Base-by-base conservation (phyloP, 495 filamentous ascomycete species). In the Massariosphaeria phaeospora region DNA sequence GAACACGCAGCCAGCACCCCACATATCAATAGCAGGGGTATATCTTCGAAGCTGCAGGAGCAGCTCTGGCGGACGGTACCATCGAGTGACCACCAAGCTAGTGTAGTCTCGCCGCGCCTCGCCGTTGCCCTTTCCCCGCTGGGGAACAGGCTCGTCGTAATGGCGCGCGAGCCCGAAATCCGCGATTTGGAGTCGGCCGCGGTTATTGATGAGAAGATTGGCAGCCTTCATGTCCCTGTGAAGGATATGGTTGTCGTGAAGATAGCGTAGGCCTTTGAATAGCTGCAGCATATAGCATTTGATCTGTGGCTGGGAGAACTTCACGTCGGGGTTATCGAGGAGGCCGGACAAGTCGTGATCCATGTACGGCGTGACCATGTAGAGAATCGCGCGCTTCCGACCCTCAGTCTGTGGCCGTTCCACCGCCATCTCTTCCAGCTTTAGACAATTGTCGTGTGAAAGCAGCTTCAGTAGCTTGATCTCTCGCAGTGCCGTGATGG, bases 141-240 rank as follows among this genome's bases (percentile, higher is more conserved):
- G 78, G 11, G 93, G 93, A 30, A 86, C 79, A 0, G 79, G 78
- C 61, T 95, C 93, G 59, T 96, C 89, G 61, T 91, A 99, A 54
- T 95, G 89, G 61, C 93, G 79, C 29, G 93, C 93, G 29, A 99
- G 76, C 40, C 93, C 93, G 62, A 99, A 99, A 73, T 99, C 93
- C 25, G 90, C 93, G 70, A 99, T 97, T 66, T 96, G 90, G 40
- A 99, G 80, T 49, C 95, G 84, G 12, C 93, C 93, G 35, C 80
- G 78, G 67, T 99, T 99, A 70, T 86, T 95, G 69, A 99, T 97
- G 40, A 99, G 80, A 1, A 99, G 78, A 67, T 99, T 99, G 57
- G 93, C 93, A 15, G 93, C 93, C 75, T 98, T 98, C 93, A 98
- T 96, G 64, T 98, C 93, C 68, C 93, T 82, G 69, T 98, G 93